Evolutionary conservation across 1,284 basidiomycete genomes (phyloP), one percentile per base, ranked within the genome.

Genomic region (Ustilago sp.): DNA sequence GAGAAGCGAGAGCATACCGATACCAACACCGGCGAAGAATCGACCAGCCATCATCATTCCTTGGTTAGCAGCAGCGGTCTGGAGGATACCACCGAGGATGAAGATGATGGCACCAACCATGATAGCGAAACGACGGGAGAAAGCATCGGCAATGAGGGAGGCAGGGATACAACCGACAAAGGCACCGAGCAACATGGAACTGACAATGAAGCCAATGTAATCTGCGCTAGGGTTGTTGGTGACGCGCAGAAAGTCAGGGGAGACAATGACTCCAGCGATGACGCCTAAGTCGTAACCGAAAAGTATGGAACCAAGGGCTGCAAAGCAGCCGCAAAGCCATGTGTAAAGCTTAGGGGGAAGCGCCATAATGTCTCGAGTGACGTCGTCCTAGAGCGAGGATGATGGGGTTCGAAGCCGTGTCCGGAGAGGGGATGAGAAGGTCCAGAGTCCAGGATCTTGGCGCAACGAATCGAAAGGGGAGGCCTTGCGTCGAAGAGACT

Each of bases 21-120:
- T 88, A 28, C 87, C 87, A 68, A 88, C 80, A 35, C 87, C 87
- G 9, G 90, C 90, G 66, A 91, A 89, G 87, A 91, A 91, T 3
- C 90, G 88, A 4, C 90, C 91, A 11, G 89, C 89, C 36, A 90
- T 87, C 89, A 92, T 91, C 87, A 89, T 89, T 59, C 88, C 88
- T 82, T 90, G 88, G 80, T 89, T 90, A 63, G 85, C 84, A 0
- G 90, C 89, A 8, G 87, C 89, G 0, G 89, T 89, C 73, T 87
- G 87, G 4, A 88, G 68, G 4, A 87, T 86, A 23, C 90, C 90
- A 4, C 90, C 90, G 39, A 91, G 67, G 28, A 90, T 88, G 83
- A 88, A 88, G 43, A 87, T 79, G 50, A 87, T 50, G 51, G 84
- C 84, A 47, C 84, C 88, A 12, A 83, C 83, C 39, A 88, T 83